Base-by-base conservation (phyloP, 306 rosid genomes). In the Castanea sativa region DNA sequence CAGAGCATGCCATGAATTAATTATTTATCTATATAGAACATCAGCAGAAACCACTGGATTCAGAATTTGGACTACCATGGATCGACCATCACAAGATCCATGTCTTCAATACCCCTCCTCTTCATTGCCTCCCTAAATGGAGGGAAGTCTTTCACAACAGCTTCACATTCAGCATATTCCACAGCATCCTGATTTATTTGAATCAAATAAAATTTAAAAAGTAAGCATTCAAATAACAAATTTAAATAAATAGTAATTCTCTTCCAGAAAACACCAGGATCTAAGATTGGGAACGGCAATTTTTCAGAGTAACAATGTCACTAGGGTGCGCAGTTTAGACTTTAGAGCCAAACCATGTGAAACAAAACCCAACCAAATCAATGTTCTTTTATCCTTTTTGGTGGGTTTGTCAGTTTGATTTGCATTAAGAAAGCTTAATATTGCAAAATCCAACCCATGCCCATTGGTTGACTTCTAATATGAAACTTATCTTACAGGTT, bases 1-100 rank as follows among this genome's bases (percentile, higher is more conserved):
- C 73, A 75, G 75, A 69, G 45, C 73, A 65, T 76, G 16, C 65
- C 45, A 72, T 69, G 68, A 15, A 73, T 21, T 30, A 25, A 29
- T 58, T 73, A 56, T 63, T 30, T 58, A 73, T 67, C 29, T 55
- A 72, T 14, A 73, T 16, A 30, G 41, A 78, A 78, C 43, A 71
- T 57, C 35, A 63, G 73, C 55, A 77, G 49, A 71, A 38, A 82
- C 33, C 21, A 76, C 53, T 68, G 25, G 60, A 58, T 55, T n/a
- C 35, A 73, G 78, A 71, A 76, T 57, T 60, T 33, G 43, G 78
- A 84, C 75, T 85, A 92, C 98, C 97, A 94, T 80, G 97, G 83
- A 83, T 94, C 97, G 69, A 94, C 97, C 98, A 94, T 94, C 61
- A 92, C 97, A 20, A 94, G 93, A 64, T 94, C 97, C 98, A 94